Base-by-base conservation (phyloP, 768 basidiomycete species). In the Cantharellus anzutake region DNA sequence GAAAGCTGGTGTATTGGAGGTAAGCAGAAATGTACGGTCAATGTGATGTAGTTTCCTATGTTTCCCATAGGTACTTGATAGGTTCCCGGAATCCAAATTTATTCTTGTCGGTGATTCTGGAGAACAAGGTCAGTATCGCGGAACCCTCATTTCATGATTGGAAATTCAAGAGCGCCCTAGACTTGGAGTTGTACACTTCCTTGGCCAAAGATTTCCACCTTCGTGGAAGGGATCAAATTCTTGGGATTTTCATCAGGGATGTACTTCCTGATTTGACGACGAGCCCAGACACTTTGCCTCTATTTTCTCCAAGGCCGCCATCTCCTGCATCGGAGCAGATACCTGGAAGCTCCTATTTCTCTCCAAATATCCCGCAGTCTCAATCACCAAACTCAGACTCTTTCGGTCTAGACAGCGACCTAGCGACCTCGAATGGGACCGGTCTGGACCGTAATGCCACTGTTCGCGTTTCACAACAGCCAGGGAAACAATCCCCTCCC, bases 21-120 rank as follows among this genome's bases (percentile, higher is more conserved):
- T 70, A n/a, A 42, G 50, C n/a, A 41, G 4, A 39, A 41, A 38
- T 14, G 42, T 57, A 7, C 51, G 14, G 41, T 55, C 60, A 4
- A 44, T 29, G 2, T 50, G 2, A 42, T 41, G 51, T 29, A 29
- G 20, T 29, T 29, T 29, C 20, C 20, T 29, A 29, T 29, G 20
- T 29, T 29, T 29, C 20, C 20, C 20, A 5, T 52, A 63, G 61
- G 57, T 89, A 29, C 72, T 93, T 7, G 77, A 84, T 42, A 73
- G 79, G 2, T 93, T 93, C 68, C 80, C 80, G 0, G 73, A 80
- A 44, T 80, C 86, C 1, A 73, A 71, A 42, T 96, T 98, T 71
- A 70, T 97, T 66, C 78, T 93, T 56, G 75, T 98, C 44, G 94
- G 94, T 4, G 94, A 98, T 68, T 81, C 83, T 0, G 94, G 93